Evolutionary conservation across 192 early-diverging fungal genomes (phyloP).

Genomic region (Podila epicladia): DNA sequence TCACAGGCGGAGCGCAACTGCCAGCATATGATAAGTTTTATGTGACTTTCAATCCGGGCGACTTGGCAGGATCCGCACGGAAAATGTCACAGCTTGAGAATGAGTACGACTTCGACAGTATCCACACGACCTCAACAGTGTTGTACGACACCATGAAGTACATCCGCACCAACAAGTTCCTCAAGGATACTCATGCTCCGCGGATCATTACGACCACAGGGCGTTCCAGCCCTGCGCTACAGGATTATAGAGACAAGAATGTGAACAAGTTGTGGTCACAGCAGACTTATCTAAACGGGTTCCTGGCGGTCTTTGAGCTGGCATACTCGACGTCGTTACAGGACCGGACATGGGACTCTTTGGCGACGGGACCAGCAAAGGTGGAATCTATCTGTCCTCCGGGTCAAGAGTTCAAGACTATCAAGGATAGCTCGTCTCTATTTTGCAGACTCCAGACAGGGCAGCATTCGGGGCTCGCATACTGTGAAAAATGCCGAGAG

Average conservation of each 20-base stretch:
- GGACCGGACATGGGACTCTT: slow-evolving; percentile 38
- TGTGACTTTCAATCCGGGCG: slow-evolving; percentile 10
- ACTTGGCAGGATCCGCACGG: slow-evolving; percentile 10
- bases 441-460: slow-evolving; percentile 8
- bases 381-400: slow-evolving; percentile 25
- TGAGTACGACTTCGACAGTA: slow-evolving; percentile 25
- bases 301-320: slow-evolving; percentile 37
- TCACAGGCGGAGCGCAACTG: background rate
- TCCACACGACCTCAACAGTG: slow-evolving; percentile 32
- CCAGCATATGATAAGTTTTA: slow-evolving; percentile 14
- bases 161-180: slow-evolving; percentile 1
- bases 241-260: slow-evolving; percentile 12
- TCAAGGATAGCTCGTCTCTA: slow-evolving; percentile 9
- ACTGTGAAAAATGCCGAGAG: slow-evolving; percentile 15
- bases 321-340: slow-evolving; percentile 27
- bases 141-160: slow-evolving; percentile 35
- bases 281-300: slow-evolving; percentile 46
- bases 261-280: slow-evolving; percentile 36
- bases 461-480: slow-evolving; percentile 9
- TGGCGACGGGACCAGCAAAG: slow-evolving; percentile 16
- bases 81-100: background rate
- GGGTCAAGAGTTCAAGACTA: slow-evolving; percentile 13
- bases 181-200: background rate
- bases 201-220: slow-evolving; percentile 25
- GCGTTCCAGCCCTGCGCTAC: slow-evolving; percentile 8